Base-by-base conservation (phyloP, 2,329 filamentous ascomycete species). In the Nannizzia gypsea region DNA sequence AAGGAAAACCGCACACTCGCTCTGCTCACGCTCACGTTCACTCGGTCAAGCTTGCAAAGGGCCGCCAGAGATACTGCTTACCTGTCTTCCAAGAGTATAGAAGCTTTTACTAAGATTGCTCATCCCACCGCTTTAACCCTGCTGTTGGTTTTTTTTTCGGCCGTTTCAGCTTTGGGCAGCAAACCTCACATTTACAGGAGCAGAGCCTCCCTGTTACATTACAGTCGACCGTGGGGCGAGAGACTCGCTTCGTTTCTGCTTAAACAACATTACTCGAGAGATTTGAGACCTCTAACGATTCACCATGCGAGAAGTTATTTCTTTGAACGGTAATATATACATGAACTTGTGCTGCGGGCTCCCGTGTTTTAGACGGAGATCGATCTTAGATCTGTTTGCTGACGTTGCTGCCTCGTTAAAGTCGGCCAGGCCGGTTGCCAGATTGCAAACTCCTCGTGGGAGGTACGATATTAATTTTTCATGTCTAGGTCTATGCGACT, bases 341-440 rank as follows among this genome's bases (percentile, higher is more conserved):
- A 13, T 36, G 31, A 36, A 13, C 31, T 66, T 66, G 63, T 69
- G 26, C 48, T 54, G 73, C 78, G 77, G 76, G 76, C 76, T 59
- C 57, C 59, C 61, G 59, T 62, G 61, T 70, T 78, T 70, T 83
- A 87, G 74, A 88, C 80, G n/a, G n/a, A n/a, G n/a, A n/a, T n/a
- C n/a, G 66, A 68, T 72, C 17, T 17, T 34, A 31, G n/a, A 17
- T 11, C 20, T 26, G 11, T 15, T 24, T 54, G 28, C 48, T 54
- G 48, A 54, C 48, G 31, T 48, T 34, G 26, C 20, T 42, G 3
- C 58, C 58, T 52, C 64, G 70, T 58, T 66, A 57, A 77, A 99
- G 93, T 99, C 83, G 93, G 93, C 80, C 93, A 99, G 85, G 93
- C 93, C 77, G 93, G 93, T 88, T 97, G 93, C 86, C 93, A 99